A percentile compares a stretch with the other conserved stretches of the same genome.
Conservation (phyloP, 257 asterid genomes). For the Osmanthus fragrans region DNA sequence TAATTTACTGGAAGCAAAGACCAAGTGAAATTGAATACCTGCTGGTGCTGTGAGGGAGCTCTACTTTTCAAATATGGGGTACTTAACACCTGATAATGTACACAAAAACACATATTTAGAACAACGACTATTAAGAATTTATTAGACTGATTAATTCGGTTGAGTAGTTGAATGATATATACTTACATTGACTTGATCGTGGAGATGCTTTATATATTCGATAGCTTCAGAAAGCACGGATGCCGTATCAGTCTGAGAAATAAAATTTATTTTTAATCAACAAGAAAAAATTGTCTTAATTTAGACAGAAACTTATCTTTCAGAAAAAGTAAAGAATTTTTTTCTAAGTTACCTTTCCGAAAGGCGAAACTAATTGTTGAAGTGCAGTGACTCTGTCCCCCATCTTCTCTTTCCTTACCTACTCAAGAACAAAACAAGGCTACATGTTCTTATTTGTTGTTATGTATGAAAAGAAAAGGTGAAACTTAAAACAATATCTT, state of each 20-base stretch:
- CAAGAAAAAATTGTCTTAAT: background rate
- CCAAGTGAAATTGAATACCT: conserved; percentile 38
- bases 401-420: conserved; percentile 94
- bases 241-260: conserved; percentile 88
- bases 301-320: background rate
- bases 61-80: conserved; percentile 86
- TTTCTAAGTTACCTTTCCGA: conserved; percentile 70
- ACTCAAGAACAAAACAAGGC: conserved; percentile 33
- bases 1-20: too few relatives aligned
- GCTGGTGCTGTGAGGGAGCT: conserved; percentile 64
- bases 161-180: background rate
- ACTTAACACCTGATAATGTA: conserved; percentile 56
- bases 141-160: background rate
- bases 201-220: conserved; percentile 85
- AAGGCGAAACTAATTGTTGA: conserved; percentile 91
- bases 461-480: background rate
- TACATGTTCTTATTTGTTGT: conserved; percentile 20
- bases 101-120: background rate
- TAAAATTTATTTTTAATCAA: background rate
- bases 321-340: conserved; percentile 30
- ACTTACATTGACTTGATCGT: conserved; percentile 86
- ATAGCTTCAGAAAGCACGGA: conserved; percentile 92
- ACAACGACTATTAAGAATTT: background rate
- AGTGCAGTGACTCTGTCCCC: conserved; percentile 94
- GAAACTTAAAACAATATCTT: conserved; percentile 6